Conservation (phyloP, 2,329 filamentous ascomycete species). For the Xylaria arbuscula region DNA sequence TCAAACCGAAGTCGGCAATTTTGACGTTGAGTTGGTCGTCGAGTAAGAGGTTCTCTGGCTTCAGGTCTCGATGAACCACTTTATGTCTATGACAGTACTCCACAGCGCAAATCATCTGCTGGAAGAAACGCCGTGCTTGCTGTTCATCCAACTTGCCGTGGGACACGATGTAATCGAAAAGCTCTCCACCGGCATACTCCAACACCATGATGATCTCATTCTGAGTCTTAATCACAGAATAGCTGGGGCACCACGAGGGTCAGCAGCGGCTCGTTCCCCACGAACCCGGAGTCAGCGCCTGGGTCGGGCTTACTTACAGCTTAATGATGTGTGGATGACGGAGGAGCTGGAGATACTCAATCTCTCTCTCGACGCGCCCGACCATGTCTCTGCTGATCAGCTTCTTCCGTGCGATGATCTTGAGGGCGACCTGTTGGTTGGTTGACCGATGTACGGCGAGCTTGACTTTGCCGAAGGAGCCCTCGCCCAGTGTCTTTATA, state of each 20-base stretch:
- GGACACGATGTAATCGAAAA: conserved; percentile 98
- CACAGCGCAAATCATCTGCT: conserved; percentile 98
- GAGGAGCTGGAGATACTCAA: conserved; percentile 95
- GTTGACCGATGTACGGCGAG: conserved; percentile 92
- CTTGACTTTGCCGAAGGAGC: conserved; percentile 98
- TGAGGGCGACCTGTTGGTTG: conserved; percentile 94
- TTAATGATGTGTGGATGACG: conserved; percentile 99
- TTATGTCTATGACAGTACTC: conserved; percentile 99
- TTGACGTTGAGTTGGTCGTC: conserved; percentile 98
- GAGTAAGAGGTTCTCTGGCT: conserved; percentile 94
- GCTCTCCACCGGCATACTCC: conserved; percentile 94
- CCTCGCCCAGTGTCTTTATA: conserved; percentile 90
- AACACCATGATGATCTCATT: conserved; percentile 99
- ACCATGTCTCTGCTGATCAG: conserved; percentile 98
- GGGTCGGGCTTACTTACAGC: conserved; percentile 69
- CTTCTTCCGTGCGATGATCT: conserved; percentile 97
- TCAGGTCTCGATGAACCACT: conserved; percentile 96
- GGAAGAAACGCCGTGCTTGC: conserved; percentile 97
- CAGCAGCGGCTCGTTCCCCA: conserved; percentile 38
- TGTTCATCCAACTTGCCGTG: conserved; percentile 91
- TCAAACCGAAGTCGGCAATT: conserved; percentile 97
- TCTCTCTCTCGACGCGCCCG: conserved; percentile 95
- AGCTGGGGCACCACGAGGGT: conserved; percentile 62
- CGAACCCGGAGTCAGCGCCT: neutral
- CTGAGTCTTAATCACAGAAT: conserved; percentile 94